Percentiles rank a stretch among this genome's conserved stretches.
phyloP scores from a whole-genome alignment of 2,329 filamentous ascomycete genomes.

The Fusarium mexicanum region DNA sequence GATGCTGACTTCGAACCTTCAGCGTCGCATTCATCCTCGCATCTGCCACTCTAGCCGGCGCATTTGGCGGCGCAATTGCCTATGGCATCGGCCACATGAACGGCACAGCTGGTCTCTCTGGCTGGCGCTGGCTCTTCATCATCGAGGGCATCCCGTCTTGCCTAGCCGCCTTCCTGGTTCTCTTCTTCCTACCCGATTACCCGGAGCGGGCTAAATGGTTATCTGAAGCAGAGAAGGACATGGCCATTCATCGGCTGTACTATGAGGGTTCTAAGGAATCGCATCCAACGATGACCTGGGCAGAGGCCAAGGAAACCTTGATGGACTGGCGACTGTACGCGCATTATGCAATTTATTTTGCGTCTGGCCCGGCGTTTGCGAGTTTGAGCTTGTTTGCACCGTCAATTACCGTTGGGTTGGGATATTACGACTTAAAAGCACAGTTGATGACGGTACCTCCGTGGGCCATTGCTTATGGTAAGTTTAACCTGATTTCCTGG shows the following conservation, averaged over 20 bases:
- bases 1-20: slow-evolving; percentile 15
- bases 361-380: slow-evolving; percentile 65
- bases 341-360: slow-evolving; percentile 65
- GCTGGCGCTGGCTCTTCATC: slow-evolving; percentile 75
- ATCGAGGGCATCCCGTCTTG: slow-evolving; percentile 73
- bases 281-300: slow-evolving; percentile 70
- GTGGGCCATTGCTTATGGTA: slow-evolving; percentile 68
- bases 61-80: slow-evolving; percentile 77
- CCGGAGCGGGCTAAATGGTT: slow-evolving; percentile 73
- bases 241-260: slow-evolving; percentile 58
- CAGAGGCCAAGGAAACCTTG: slow-evolving; percentile 74
- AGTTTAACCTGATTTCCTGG: slow-evolving; percentile 9
- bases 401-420: slow-evolving; percentile 66
- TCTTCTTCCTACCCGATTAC: slow-evolving; percentile 75
- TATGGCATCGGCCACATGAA: slow-evolving; percentile 80
- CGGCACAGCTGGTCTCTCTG: slow-evolving; percentile 65
- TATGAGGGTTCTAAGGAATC: slow-evolving; percentile 63
- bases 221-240: slow-evolving; percentile 65
- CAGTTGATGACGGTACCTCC: slow-evolving; percentile 75
- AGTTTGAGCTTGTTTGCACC: slow-evolving; percentile 71
- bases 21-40: slow-evolving; percentile 77
- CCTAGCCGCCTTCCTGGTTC: slow-evolving; percentile 68
- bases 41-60: slow-evolving; percentile 74
- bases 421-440: slow-evolving; percentile 61
- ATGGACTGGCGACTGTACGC: slow-evolving; percentile 76